Base-by-base conservation (phyloP, 108 stramenopile species). In the Schizochytrium sp. region DNA sequence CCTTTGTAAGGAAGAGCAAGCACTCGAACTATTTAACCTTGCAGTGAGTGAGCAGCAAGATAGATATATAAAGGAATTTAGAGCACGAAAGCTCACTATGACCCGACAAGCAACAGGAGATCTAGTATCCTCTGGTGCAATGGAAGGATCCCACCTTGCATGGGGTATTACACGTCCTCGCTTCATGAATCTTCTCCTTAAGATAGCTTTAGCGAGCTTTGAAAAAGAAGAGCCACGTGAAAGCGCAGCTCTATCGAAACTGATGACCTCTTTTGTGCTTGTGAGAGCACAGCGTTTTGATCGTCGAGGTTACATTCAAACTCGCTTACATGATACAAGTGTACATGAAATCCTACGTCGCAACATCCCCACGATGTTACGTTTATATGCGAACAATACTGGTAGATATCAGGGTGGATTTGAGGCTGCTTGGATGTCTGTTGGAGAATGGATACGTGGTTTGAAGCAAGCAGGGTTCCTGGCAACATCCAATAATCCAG, bases 361-460 rank as follows among this genome's bases (percentile, higher is more conserved):
- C 64, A 69, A 69, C 15, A 69, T 69, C 44, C 64, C 64, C 7
- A 69, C 64, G 64, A 8, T 69, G 12, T 38, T 69, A 7, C 64
- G 64, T 28, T 44, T 69, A 0, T 69, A 69, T 44, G 7, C 64
- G 8, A 69, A 44, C 3, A 69, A 69, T 38, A 44, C 64, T 0
- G 64, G 64, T 44, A 7, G 5, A 15, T 44, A 69, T 15, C 64
- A 69, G 64, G 28, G 42, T 38, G 64, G 64, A 7, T 69, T 69
- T 15, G 64, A 69, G 64, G 44, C 44, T 38, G 64, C 64, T 44
- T 69, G 64, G 64, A 69, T 69, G 64, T 69, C 64, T 8, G 28
- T 69, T 15, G 64, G 64, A 2, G 64, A 69, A 44, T 69, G 64
- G 64, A 10, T 69, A 7, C 64, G 64, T 44, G 8, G 28, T 69